Evolutionary conservation across 23 red algal genomes (phyloP).

Genomic region (Chondrus crispus): DNA sequence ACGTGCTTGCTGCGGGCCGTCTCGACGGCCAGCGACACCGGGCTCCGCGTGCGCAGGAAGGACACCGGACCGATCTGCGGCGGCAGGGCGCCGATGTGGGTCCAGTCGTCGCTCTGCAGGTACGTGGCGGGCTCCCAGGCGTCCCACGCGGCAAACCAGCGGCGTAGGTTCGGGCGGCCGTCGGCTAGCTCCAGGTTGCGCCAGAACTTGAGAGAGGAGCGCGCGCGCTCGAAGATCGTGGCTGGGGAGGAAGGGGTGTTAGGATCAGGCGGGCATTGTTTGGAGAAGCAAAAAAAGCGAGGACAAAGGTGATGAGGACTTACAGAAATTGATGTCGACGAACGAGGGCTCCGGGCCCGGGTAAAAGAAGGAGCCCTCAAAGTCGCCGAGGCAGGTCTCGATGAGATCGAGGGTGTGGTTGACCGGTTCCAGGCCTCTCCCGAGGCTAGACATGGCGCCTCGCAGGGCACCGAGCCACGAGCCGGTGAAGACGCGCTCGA

Average conservation of each 20-base stretch:
- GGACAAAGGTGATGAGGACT: neutral
- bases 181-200: slow-evolving; percentile 60
- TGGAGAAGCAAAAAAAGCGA: neutral
- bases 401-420: slow-evolving; percentile 63
- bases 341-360: slow-evolving; percentile 49
- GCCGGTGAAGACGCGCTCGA: slow-evolving; percentile 72
- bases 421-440: slow-evolving; percentile 14
- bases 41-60: neutral
- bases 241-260: neutral
- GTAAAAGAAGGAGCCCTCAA: slow-evolving; percentile 53
- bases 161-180: slow-evolving; percentile 43
- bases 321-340: slow-evolving; percentile 59
- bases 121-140: slow-evolving; percentile 34
- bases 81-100: slow-evolving; percentile 76
- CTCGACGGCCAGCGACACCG: slow-evolving; percentile 24
- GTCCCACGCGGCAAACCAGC: slow-evolving; percentile 71
- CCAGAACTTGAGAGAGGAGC: slow-evolving; percentile 67
- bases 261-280: neutral
- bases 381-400: slow-evolving; percentile 53
- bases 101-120: slow-evolving; percentile 65
- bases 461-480: slow-evolving; percentile 64
- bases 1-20: slow-evolving; percentile 35
- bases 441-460: slow-evolving; percentile 13
- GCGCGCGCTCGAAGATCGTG: slow-evolving; percentile 72
- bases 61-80: slow-evolving; percentile 78